phyloP scores from a whole-genome alignment of 305 asterid genomes.

The Fraxinus velutina region DNA sequence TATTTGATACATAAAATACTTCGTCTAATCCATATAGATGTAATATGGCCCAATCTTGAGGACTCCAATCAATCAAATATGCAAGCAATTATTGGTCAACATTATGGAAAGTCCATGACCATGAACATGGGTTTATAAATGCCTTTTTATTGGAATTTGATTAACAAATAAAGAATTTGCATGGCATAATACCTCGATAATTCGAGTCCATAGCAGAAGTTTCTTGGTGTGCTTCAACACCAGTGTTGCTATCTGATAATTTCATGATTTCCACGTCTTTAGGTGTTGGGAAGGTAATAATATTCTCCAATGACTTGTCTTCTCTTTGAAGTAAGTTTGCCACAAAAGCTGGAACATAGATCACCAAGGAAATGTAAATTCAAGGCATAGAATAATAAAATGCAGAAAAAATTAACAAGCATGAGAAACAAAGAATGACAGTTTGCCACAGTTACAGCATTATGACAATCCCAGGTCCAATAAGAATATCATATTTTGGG shows the following conservation, averaged over 20 bases:
- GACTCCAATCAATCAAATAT: not conserved
- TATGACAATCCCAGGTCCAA: not conserved
- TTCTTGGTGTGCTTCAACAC: slow-evolving; percentile 40
- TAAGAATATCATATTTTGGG: not conserved
- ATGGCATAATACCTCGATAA: slow-evolving; percentile 31
- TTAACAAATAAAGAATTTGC: not conserved
- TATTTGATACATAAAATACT: not conserved
- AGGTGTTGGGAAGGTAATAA: slow-evolving; percentile 59
- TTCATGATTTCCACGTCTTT: slow-evolving; percentile 48
- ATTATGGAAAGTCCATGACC: not conserved
- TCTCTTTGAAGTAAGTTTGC: slow-evolving; percentile 42
- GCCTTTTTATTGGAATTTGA: not conserved
- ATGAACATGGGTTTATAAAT: not conserved
- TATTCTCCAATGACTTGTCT: slow-evolving; percentile 40
- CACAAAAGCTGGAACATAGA: slow-evolving; percentile 59
- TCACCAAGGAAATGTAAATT: not conserved
- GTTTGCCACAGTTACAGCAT: not conserved
- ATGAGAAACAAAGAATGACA: slow-evolving; percentile 1
- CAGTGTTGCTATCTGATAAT: slow-evolving; percentile 42
- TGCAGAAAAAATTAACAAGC: not conserved
- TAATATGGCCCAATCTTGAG: not conserved
- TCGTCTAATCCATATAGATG: not conserved
- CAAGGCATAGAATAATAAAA: not conserved
- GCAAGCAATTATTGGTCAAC: not conserved
- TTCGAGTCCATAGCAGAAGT: slow-evolving; percentile 29